phyloP scores from a whole-genome alignment of 1,284 basidiomycete genomes.

The Heterobasidion parviporum region DNA sequence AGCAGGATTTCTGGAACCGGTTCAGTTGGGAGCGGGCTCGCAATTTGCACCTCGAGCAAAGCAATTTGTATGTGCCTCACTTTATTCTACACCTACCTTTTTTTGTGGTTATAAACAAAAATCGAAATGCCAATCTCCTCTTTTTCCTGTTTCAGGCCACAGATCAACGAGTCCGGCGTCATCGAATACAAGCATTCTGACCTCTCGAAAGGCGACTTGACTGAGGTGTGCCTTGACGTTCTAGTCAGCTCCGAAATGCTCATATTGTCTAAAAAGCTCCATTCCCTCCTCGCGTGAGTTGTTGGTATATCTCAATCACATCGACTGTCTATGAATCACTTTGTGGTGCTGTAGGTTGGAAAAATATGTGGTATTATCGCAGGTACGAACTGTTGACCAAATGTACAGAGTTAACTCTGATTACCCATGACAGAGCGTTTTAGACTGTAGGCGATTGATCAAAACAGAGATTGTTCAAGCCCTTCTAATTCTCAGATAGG shows the following conservation, averaged over 20 bases:
- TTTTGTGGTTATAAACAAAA: background rate
- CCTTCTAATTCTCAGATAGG: conserved; percentile 12
- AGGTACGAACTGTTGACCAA: conserved; percentile 2
- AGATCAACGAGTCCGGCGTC: too few relatives aligned
- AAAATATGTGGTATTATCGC: conserved; percentile 6
- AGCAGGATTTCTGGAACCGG: conserved; percentile 40
- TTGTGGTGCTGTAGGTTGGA: background rate
- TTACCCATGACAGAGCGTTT: background rate
- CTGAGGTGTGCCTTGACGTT: too few relatives aligned
- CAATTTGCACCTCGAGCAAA: conserved; percentile 38
- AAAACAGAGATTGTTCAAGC: too few relatives aligned
- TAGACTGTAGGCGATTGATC: background rate
- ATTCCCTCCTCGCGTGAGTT: conserved; percentile 38
- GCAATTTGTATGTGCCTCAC: conserved; percentile 20
- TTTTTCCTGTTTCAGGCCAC: too few relatives aligned
- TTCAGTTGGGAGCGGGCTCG: conserved; percentile 31
- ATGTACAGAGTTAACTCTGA: background rate
- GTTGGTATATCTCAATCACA: background rate
- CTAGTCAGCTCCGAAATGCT: too few relatives aligned
- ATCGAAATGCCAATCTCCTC: too few relatives aligned
- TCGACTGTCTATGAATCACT: background rate
- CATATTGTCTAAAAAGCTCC: conserved; percentile 24
- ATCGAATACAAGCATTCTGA: too few relatives aligned
- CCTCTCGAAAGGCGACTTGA: too few relatives aligned
- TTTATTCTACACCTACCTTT: background rate